A percentile compares a stretch with the other conserved stretches of the same genome.
Evolutionary conservation across 768 basidiomycete genomes (phyloP).

Genomic region (Podaxis mareebaensis): DNA sequence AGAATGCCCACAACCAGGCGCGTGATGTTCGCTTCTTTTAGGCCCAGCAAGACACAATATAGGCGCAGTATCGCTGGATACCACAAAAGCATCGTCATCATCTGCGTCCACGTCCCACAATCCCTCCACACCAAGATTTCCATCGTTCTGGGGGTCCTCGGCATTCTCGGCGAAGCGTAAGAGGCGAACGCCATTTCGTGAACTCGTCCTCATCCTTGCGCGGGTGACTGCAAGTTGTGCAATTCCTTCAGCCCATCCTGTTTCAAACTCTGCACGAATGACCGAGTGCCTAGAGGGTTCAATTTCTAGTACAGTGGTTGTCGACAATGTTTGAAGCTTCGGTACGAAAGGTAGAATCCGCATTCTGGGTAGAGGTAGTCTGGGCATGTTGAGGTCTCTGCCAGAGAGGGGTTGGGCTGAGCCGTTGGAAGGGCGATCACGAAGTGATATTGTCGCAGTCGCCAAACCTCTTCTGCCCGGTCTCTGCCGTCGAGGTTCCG

Average conservation of each 20-base stretch:
- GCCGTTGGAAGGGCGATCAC: conserved; percentile 26
- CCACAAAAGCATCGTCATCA: conserved; percentile 31
- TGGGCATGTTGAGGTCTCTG: conserved; percentile 4
- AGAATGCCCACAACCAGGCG: conserved; percentile 40
- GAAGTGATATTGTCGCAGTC: conserved; percentile 63
- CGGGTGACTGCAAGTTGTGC: conserved; percentile 50
- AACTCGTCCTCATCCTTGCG: conserved; percentile 45
- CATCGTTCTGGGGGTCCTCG: conserved; percentile 21
- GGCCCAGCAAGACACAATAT: conserved; percentile 43
- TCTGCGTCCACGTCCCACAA: conserved; percentile 33
- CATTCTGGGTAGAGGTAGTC: conserved; percentile 36
- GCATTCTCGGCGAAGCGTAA: conserved; percentile 38
- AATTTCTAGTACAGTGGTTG: conserved; percentile 35
- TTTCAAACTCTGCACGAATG: conserved; percentile 53
- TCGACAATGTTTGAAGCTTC: conserved; percentile 46
- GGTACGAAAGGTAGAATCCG: conserved; percentile 61
- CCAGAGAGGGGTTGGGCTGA: conserved; percentile 14
- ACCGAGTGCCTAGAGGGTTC: conserved; percentile 34
- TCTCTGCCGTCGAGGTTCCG: conserved; percentile 25
- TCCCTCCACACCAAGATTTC: conserved; percentile 32
- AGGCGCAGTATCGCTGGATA: conserved; percentile 25
- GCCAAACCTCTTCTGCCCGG: conserved; percentile 65
- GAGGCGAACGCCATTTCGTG: conserved; percentile 44
- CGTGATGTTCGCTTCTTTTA: conserved; percentile 29
- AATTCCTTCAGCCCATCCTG: conserved; percentile 66